Conservation (phyloP, 257 asterid species). For the Fraxinus anomala region DNA sequence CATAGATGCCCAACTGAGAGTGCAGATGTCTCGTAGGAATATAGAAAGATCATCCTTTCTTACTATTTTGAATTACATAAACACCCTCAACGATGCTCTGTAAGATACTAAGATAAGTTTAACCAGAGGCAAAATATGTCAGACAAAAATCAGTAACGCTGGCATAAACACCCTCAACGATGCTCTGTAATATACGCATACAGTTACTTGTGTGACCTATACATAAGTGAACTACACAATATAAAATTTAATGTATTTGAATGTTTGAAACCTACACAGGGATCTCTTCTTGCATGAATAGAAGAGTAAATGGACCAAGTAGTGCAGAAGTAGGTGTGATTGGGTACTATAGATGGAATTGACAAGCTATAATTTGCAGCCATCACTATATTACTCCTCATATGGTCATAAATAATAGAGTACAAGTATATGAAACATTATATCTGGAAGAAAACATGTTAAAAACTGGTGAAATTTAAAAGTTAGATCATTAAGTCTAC, state of each 20-base stretch:
- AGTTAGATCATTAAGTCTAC: constrained; percentile 22
- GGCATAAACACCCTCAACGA: no score
- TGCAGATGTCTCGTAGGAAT: neutral
- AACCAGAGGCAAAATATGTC: neutral
- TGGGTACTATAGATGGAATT: neutral
- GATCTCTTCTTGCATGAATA: neutral
- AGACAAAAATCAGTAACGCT: neutral
- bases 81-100: neutral
- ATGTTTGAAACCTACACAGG: constrained; percentile 1
- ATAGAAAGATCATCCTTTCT: neutral
- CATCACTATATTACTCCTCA: constrained; percentile 3
- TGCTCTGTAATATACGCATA: neutral
- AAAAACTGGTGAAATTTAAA: constrained; percentile 10
- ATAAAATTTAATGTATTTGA: neutral
- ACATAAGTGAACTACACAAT: neutral
- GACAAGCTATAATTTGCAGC: constrained; percentile 4
- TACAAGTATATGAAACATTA: neutral
- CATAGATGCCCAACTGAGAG: neutral
- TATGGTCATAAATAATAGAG: neutral
- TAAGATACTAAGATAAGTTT: neutral
- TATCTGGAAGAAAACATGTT: constrained; percentile 1
- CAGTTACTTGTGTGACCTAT: neutral
- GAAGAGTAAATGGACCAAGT: neutral
- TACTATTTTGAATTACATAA: neutral
- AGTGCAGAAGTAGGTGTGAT: neutral